These are phyloP conservation scores for Coprinopsis sp. DNA, from an alignment of 768 basidiomycete genomes.

Conservation along the genomic window DNA sequence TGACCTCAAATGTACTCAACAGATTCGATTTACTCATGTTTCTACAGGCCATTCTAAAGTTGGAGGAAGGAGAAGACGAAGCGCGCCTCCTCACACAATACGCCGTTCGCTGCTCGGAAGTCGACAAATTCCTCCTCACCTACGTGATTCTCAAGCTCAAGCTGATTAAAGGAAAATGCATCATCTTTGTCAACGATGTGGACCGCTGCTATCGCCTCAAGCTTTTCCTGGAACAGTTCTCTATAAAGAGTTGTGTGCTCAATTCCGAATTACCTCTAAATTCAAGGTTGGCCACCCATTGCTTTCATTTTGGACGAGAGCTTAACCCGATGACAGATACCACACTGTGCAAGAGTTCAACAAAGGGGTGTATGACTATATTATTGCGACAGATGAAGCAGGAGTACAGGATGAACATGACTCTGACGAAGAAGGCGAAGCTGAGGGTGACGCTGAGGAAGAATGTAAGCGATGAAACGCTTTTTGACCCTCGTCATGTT, in stretches of 20 bases:
- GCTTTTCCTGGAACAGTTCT: constrained; percentile 97
- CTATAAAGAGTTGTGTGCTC: constrained; percentile 91
- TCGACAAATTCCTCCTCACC: constrained; percentile 93
- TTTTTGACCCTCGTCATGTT: neutral
- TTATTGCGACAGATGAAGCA: constrained; percentile 95
- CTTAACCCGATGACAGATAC: constrained; percentile 60
- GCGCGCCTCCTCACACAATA: constrained; percentile 81
- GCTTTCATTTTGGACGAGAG: neutral
- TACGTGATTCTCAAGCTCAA: constrained; percentile 97
- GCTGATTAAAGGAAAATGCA: constrained; percentile 93
- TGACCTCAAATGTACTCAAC: constrained; percentile 9
- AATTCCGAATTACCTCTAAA: constrained; percentile 95
- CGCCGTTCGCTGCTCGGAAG: constrained; percentile 81
- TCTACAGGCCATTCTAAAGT: constrained; percentile 69
- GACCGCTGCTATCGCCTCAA: constrained; percentile 94
- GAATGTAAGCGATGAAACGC: constrained; percentile 23
- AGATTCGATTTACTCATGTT: constrained; percentile 1
- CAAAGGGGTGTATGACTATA: constrained; percentile 96
- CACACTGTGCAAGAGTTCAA: constrained; percentile 99
- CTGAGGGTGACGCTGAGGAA: constrained; percentile 33
- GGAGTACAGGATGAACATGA: constrained; percentile 48
- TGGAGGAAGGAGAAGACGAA: constrained; percentile 86
- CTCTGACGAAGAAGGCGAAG: constrained; percentile 32
- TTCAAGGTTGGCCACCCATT: constrained; percentile 52
- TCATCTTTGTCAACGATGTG: constrained; percentile 94